These are phyloP conservation scores for Colletotrichum simmondsii DNA, from an alignment of 2,329 filamentous ascomycete species.

Conservation along the genomic window DNA sequence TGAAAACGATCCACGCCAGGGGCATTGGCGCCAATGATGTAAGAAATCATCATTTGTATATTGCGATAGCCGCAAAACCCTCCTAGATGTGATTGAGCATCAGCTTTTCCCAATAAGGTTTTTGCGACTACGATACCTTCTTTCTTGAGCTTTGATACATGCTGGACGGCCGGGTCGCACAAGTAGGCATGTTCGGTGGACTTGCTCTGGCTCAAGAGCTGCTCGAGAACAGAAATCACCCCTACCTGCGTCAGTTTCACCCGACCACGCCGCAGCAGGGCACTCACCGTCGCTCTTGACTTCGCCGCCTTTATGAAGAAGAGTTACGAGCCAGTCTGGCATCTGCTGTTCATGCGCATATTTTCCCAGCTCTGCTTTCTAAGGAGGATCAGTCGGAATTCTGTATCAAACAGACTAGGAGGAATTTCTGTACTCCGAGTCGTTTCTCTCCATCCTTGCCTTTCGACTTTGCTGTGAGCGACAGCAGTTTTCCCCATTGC, in stretches of 20 bases:
- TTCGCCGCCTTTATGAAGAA: conserved; percentile 70
- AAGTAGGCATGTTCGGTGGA: conserved; percentile 79
- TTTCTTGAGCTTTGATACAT: conserved; percentile 83
- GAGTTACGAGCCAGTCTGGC: conserved; percentile 73
- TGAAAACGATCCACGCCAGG: conserved; percentile 70
- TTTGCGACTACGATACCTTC: conserved; percentile 64
- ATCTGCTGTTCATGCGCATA: conserved; percentile 80
- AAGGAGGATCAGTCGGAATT: conserved; percentile 2
- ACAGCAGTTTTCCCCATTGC: conserved; percentile 44
- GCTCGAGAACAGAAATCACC: conserved; percentile 70
- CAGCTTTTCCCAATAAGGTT: neutral
- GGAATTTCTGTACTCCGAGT: conserved; percentile 15
- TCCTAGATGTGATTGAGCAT: conserved; percentile 56
- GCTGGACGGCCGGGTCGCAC: conserved; percentile 79
- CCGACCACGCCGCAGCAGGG: conserved; percentile 36
- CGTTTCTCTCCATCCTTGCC: conserved; percentile 5
- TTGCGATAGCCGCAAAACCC: conserved; percentile 96
- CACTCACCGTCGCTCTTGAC: conserved; percentile 61
- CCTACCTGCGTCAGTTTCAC: conserved; percentile 58
- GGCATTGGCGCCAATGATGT: conserved; percentile 70
- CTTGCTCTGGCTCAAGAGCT: conserved; percentile 72
- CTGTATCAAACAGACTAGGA: neutral
- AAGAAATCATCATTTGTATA: conserved; percentile 90
- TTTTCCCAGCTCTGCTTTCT: conserved; percentile 74
- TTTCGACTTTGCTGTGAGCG: neutral